These are phyloP conservation scores for Zea luxurians DNA, from an alignment of 176 grass and related monocot genomes.

Conservation along the genomic window DNA sequence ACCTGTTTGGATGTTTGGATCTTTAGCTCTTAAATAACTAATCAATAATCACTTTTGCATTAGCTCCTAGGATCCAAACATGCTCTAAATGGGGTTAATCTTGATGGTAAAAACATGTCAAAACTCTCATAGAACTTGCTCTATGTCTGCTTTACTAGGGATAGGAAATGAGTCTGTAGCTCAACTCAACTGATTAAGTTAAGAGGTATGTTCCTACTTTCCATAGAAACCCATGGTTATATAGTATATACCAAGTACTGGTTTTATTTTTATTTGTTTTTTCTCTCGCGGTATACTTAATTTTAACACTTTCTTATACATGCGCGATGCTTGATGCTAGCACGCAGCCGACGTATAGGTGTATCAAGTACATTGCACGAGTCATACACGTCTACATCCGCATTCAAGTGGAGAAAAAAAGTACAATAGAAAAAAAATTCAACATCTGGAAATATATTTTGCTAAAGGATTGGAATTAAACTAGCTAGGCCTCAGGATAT, in stretches of 20 bases:
- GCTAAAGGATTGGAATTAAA: background rate
- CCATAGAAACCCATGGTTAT: background rate
- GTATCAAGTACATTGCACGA: constrained; percentile 27
- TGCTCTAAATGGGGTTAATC: too few species aligned
- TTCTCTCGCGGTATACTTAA: background rate
- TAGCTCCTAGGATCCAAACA: too few species aligned
- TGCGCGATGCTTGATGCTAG: background rate
- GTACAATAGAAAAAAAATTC: background rate
- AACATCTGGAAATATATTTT: background rate
- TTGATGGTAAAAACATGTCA: background rate
- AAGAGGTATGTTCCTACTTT: too few species aligned
- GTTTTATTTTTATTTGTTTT: background rate
- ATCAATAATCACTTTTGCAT: too few species aligned
- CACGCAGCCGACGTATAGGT: background rate
- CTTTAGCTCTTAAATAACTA: too few species aligned
- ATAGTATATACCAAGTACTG: background rate
- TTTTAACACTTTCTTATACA: background rate
- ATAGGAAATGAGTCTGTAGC: too few species aligned
- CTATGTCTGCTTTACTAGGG: too few species aligned
- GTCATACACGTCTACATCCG: constrained; percentile 27
- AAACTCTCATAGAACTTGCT: background rate
- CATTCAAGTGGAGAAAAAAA: constrained; percentile 16
- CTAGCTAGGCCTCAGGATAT: background rate
- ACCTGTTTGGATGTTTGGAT: too few species aligned
- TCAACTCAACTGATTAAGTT: too few species aligned